These are phyloP conservation scores for Secale cereale DNA, from an alignment of 176 grass and related monocot genomes.

Conservation along the genomic window DNA sequence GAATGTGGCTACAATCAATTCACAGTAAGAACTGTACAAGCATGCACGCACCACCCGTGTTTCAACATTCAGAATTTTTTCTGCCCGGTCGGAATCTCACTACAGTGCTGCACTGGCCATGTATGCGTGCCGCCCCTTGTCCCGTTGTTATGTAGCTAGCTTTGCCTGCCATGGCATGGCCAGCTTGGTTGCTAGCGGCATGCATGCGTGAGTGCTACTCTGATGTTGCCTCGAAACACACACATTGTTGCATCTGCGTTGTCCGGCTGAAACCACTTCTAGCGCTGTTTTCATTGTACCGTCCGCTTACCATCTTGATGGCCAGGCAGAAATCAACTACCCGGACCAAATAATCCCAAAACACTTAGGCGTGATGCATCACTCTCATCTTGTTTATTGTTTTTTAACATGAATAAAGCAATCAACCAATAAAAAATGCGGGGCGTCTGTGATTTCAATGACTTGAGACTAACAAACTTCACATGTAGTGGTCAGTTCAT, in stretches of 20 bases:
- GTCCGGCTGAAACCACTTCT: background rate
- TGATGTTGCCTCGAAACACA: background rate
- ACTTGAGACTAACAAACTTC: too few relatives aligned
- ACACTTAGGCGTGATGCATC: too few relatives aligned
- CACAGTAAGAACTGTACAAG: background rate
- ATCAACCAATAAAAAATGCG: too few relatives aligned
- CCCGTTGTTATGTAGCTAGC: background rate
- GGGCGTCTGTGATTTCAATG: too few relatives aligned
- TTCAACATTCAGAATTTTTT: background rate
- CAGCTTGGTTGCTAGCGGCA: background rate
- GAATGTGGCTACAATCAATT: background rate
- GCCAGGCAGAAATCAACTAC: too few relatives aligned
- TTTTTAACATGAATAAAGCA: too few relatives aligned
- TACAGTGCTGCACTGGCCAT: background rate
- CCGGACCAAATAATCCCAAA: too few relatives aligned
- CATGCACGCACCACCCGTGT: background rate
- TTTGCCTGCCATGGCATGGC: too few relatives aligned
- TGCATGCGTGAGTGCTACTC: background rate
- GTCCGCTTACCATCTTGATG: too few relatives aligned
- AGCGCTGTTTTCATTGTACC: background rate
- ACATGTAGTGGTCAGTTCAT: too few relatives aligned
- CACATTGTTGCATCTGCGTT: background rate
- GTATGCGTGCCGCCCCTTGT: background rate
- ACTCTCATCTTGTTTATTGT: too few relatives aligned
- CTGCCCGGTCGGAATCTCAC: background rate